Evolutionary conservation across 2,329 filamentous ascomycete species (phyloP), one percentile per base, ranked within the genome.

Genomic region (Tolypocladium sp.): DNA sequence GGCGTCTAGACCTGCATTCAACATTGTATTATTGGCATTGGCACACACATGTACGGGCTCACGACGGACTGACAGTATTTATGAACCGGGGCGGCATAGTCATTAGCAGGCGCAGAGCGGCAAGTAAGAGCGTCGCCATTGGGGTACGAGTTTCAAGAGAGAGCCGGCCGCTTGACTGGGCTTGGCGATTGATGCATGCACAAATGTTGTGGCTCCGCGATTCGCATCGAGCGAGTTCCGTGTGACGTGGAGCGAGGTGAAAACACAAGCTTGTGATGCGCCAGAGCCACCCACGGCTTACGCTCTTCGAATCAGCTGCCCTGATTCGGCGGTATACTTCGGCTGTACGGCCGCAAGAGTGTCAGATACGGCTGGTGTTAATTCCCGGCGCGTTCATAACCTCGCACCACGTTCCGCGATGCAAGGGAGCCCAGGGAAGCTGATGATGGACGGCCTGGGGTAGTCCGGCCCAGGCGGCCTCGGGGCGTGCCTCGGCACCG

Each of bases 21-120:
- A 33, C 22, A 42, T 38, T 58, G 57, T 58, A 58, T 52, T 57
- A 62, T 35, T 35, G 38, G 8, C 46, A n/a, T 33, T 30, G 8
- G 46, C 15, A 20, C 15, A 51, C 27, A 27, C 25, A 20, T 51
- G 15, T 27, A 33, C 17, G 46, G 27, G 8, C 9, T 35, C 30
- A 53, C 49, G 49, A 53, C 9, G 49, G 49, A 53, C 30, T 13
- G 49, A 53, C 4, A 20, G 27, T 53, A 22, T 37, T 53, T n/a
- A 53, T 37, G 30, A 37, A 12, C 10, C 2, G 13, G 49, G 49
- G 12, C 20, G 17, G 49, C 30, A 37, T n/a, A 13, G 2, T 22
- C 6, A 22, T 37, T 53, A 37, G 30, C 49, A 53, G 49, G 49
- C 49, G 49, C 49, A 52, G 10, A 10, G 30, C 49, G 49, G 49